phyloP scores from a whole-genome alignment of 306 rosid species.

The Fragaria iinumae region DNA sequence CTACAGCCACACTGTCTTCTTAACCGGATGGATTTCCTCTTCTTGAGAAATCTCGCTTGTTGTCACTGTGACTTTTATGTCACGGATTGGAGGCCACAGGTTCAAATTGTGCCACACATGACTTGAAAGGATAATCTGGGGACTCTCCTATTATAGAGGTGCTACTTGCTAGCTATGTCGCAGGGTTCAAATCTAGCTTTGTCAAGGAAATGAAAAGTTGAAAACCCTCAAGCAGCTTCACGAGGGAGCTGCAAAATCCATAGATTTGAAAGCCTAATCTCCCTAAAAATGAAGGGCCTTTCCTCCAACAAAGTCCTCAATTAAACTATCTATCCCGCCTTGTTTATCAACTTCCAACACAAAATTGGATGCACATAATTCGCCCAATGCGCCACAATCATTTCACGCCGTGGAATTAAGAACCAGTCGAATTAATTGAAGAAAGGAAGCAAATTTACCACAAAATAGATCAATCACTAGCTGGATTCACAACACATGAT shows the following conservation, averaged over 20 bases:
- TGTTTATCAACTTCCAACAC: background rate
- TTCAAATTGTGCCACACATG: no score
- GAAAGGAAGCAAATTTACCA: background rate
- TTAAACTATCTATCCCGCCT: background rate
- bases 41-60: conserved; percentile 69
- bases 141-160: background rate
- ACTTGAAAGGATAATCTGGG: no score
- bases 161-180: background rate
- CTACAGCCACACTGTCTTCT: conserved; percentile 28
- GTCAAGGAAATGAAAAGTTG: background rate
- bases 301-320: background rate
- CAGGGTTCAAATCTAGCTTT: background rate
- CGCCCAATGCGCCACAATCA: background rate
- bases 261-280: background rate
- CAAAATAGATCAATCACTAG: background rate
- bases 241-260: background rate
- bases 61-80: conserved; percentile 67
- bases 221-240: background rate
- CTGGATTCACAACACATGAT: conserved; percentile 2
- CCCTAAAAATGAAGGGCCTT: background rate
- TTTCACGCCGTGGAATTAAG: background rate
- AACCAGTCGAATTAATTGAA: background rate
- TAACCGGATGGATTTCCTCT: conserved; percentile 44
- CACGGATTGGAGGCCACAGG: background rate
- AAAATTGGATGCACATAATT: no score